Percentiles rank a stretch among this genome's conserved stretches.
Evolutionary conservation across 768 basidiomycete species (phyloP).

Genomic region (Suillus decipiens): DNA sequence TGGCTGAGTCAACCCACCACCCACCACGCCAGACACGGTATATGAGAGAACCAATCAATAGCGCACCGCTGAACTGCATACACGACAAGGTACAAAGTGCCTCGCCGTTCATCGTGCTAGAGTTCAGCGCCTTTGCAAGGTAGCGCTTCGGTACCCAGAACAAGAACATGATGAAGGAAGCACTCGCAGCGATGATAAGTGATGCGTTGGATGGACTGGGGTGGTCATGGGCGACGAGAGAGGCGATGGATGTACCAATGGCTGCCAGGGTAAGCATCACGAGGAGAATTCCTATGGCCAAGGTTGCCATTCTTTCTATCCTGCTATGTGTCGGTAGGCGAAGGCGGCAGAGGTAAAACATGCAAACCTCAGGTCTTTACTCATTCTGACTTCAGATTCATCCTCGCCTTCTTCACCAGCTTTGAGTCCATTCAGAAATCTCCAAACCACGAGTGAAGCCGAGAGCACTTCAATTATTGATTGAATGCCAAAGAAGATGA

Average conservation of each 20-base stretch:
- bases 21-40: slow-evolving; percentile 44
- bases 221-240: slow-evolving; percentile 36
- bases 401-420: slow-evolving; percentile 34
- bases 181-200: slow-evolving; percentile 44
- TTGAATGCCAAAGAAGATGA: slow-evolving; percentile 52
- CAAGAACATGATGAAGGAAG: slow-evolving; percentile 40
- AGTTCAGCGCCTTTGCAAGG: slow-evolving; percentile 45
- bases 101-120: slow-evolving; percentile 45
- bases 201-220: slow-evolving; percentile 42
- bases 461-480: slow-evolving; percentile 50
- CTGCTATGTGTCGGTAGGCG: slow-evolving; percentile 19
- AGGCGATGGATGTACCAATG: slow-evolving; percentile 34
- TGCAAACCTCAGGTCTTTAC: slow-evolving; percentile 10
- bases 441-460: slow-evolving; percentile 45
- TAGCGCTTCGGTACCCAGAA: slow-evolving; percentile 48
- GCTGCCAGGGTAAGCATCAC: slow-evolving; percentile 40
- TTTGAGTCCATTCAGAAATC: slow-evolving; percentile 37
- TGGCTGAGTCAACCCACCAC: slow-evolving; percentile 51
- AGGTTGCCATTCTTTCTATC: slow-evolving; percentile 39
- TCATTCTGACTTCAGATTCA: slow-evolving; percentile 18
- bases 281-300: slow-evolving; percentile 39
- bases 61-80: slow-evolving; percentile 43
- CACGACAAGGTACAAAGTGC: slow-evolving; percentile 46
- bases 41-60: slow-evolving; percentile 43
- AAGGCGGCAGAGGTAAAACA: not conserved